Conservation (phyloP, 2,329 filamentous ascomycete species). For the Cordyceps sp. region DNA sequence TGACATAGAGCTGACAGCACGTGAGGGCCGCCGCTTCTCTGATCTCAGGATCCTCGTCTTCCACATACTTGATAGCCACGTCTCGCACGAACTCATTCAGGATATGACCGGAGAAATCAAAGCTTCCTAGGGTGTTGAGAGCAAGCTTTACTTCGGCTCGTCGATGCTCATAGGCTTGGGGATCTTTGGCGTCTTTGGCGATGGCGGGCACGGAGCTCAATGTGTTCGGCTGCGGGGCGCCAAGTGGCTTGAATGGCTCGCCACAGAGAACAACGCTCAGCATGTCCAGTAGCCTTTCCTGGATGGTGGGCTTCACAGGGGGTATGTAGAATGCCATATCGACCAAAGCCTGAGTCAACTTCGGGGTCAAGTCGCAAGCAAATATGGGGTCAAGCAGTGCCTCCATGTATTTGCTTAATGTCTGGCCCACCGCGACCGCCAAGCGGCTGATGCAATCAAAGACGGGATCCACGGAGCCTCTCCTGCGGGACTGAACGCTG, state of each 20-base stretch:
- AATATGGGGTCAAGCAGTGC: slow-evolving; percentile 91
- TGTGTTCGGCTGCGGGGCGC: slow-evolving; percentile 72
- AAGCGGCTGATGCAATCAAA: slow-evolving; percentile 97
- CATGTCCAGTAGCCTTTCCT: slow-evolving; percentile 87
- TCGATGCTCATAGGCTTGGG: slow-evolving; percentile 60
- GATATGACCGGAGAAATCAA: slow-evolving; percentile 85
- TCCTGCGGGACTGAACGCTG: slow-evolving; percentile 56
- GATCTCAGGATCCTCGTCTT: slow-evolving; percentile 87
- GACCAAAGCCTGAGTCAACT: slow-evolving; percentile 84
- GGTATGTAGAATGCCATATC: slow-evolving; percentile 99
- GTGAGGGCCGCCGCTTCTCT: slow-evolving; percentile 89
- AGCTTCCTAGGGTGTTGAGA: slow-evolving; percentile 89
- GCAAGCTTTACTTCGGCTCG: slow-evolving; percentile 85
- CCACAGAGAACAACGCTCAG: slow-evolving; percentile 87
- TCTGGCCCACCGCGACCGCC: slow-evolving; percentile 87
- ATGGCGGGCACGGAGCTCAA: slow-evolving; percentile 68
- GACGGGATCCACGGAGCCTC: slow-evolving; percentile 57
- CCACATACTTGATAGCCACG: slow-evolving; percentile 94
- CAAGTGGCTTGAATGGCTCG: slow-evolving; percentile 79
- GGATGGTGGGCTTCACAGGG: slow-evolving; percentile 80
- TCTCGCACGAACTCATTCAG: slow-evolving; percentile 98
- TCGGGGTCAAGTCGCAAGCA: slow-evolving; percentile 83
- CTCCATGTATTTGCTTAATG: slow-evolving; percentile 96
- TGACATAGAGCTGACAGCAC: slow-evolving; percentile 92
- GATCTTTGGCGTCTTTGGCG: slow-evolving; percentile 73